Evolutionary conservation across 106 monocot genomes (phyloP).

Genomic region (Dioscorea dumetorum): DNA sequence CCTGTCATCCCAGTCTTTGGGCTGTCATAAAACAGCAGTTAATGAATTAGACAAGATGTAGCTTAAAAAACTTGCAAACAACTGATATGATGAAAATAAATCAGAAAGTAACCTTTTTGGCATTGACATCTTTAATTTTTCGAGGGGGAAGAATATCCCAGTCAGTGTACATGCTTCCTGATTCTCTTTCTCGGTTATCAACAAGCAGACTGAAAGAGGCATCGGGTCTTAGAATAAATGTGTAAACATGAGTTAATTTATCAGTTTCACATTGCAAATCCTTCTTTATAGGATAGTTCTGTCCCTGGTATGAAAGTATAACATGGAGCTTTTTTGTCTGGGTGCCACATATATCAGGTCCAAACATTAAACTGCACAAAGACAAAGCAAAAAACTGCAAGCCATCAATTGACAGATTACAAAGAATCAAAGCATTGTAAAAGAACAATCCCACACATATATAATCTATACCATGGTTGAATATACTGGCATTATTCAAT

Average conservation of each 20-base stretch:
- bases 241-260: constrained; percentile 90
- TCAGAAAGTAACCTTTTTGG: constrained; percentile 62
- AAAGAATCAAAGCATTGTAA: neutral
- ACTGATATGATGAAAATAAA: too few species aligned
- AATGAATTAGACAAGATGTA: too few species aligned
- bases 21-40: constrained; percentile 35
- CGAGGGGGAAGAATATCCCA: constrained; percentile 98
- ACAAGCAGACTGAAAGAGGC: constrained; percentile 81
- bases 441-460: too few species aligned
- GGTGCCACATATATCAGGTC: constrained; percentile 95
- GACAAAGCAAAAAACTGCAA: too few species aligned
- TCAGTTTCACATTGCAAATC: constrained; percentile 93
- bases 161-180: constrained; percentile 94
- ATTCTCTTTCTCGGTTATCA: constrained; percentile 98
- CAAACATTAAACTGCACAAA: constrained; percentile 87
- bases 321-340: constrained; percentile 97
- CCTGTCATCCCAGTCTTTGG: constrained; percentile 85
- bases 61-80: too few species aligned
- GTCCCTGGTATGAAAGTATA: constrained; percentile 93
- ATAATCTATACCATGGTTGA: too few species aligned
- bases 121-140: constrained; percentile 76
- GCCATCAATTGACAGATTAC: too few species aligned
- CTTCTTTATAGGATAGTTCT: constrained; percentile 93
- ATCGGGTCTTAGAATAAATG: constrained; percentile 94
- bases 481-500: too few species aligned